phyloP scores from a whole-genome alignment of 768 basidiomycete species.

The Mycena albidolilacea region DNA sequence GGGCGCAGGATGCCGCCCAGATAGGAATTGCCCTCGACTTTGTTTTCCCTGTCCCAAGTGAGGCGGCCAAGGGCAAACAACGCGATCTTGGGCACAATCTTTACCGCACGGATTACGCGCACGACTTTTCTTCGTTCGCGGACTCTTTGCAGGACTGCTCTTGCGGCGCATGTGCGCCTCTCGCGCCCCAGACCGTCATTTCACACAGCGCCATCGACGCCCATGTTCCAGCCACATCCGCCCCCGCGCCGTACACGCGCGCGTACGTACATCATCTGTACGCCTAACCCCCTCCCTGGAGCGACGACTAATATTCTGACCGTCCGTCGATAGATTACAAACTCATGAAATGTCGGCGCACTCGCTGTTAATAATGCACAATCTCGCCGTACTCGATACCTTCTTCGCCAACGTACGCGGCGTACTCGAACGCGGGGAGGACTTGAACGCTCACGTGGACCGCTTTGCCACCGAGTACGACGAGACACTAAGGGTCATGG shows the following conservation, averaged over 20 bases:
- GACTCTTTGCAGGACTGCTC: slow-evolving; percentile 58
- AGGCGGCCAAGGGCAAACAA: slow-evolving; percentile 41
- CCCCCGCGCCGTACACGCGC: slow-evolving; percentile 55
- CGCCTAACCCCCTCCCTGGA: no score
- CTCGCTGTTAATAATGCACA: slow-evolving; percentile 81
- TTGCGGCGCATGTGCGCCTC: slow-evolving; percentile 72
- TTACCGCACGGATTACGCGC: slow-evolving; percentile 69
- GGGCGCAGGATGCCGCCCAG: slow-evolving; percentile 78
- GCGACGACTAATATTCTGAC: no score
- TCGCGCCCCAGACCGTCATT: slow-evolving; percentile 50
- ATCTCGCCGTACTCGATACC: slow-evolving; percentile 73
- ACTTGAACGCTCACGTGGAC: slow-evolving; percentile 53
- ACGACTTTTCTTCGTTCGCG: slow-evolving; percentile 73
- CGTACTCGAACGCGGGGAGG: slow-evolving; percentile 43
- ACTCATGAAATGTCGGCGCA: slow-evolving; percentile 95
- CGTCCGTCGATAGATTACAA: slow-evolving; percentile 55
- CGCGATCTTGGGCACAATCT: slow-evolving; percentile 80
- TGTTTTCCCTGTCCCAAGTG: slow-evolving; percentile 66
- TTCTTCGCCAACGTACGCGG: slow-evolving; percentile 75
- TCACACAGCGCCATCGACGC: slow-evolving; percentile 63
- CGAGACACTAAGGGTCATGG: slow-evolving; percentile 59
- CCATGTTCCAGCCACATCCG: slow-evolving; percentile 12
- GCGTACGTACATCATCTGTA: slow-evolving; percentile 87
- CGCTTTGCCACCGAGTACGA: slow-evolving; percentile 69
- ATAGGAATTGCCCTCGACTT: slow-evolving; percentile 87